Conservation (phyloP, 2,329 filamentous ascomycete genomes). For the Colletotrichum ledebouriae region DNA sequence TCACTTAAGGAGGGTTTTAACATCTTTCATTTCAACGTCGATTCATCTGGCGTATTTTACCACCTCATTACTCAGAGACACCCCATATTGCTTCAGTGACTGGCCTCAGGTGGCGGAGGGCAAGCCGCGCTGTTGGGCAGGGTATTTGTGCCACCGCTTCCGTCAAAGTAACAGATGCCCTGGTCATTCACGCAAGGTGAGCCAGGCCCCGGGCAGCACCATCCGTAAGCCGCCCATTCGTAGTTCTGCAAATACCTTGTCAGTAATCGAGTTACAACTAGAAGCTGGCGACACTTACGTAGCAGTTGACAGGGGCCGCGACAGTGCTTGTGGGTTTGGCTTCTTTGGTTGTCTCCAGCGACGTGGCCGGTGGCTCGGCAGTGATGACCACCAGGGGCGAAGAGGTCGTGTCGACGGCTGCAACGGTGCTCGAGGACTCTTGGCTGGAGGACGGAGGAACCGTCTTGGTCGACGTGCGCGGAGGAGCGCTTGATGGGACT, state of each 20-base stretch:
- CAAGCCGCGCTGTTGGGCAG: conserved; percentile 29
- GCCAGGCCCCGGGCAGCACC: conserved; percentile 26
- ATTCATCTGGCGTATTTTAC: too few relatives aligned
- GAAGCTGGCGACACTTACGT: neutral
- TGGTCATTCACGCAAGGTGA: conserved; percentile 1
- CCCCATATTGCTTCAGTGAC: neutral
- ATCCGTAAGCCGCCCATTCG: conserved; percentile 11
- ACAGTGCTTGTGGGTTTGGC: neutral
- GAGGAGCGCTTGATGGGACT: neutral
- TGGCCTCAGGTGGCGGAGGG: conserved; percentile 2
- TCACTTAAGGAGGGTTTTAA: too few relatives aligned
- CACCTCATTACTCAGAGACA: too few relatives aligned
- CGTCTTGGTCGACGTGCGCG: neutral
- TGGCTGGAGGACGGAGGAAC: neutral
- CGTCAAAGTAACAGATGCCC: conserved; percentile 25
- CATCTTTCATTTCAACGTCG: too few relatives aligned
- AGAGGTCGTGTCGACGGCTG: neutral
- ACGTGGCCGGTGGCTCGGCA: conserved; percentile 1
- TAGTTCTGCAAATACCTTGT: neutral
- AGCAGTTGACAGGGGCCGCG: conserved; percentile 24
- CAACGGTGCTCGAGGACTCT: neutral
- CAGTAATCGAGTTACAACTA: neutral
- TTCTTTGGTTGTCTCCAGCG: neutral
- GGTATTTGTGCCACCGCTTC: conserved; percentile 12
- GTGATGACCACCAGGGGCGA: conserved; percentile 4